phyloP scores from a whole-genome alignment of 805 yeast genomes.

The Kurtzmaniella fragi region DNA sequence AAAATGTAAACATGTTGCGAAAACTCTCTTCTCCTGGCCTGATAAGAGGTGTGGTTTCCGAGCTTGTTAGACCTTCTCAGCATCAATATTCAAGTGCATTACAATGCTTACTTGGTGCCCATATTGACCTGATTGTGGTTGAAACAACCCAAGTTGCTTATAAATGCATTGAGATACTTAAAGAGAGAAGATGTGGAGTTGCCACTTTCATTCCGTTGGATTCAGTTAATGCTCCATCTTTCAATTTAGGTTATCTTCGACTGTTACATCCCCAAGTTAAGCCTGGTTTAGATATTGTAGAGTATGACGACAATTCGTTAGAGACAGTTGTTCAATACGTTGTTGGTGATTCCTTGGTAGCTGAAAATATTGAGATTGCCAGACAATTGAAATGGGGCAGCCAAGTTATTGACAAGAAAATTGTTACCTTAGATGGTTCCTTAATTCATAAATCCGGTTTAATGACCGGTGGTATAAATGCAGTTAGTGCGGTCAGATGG shows the following conservation, averaged over 20 bases:
- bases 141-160: slow-evolving; percentile 65
- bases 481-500: slow-evolving; percentile 38
- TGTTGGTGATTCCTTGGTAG: slow-evolving; percentile 74
- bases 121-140: slow-evolving; percentile 80
- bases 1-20: slow-evolving; percentile 63
- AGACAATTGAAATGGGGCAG: slow-evolving; percentile 61
- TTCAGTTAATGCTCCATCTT: slow-evolving; percentile 51
- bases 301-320: slow-evolving; percentile 54
- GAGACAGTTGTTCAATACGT: slow-evolving; percentile 79
- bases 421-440: slow-evolving; percentile 81
- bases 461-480: slow-evolving; percentile 77
- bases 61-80: slow-evolving; percentile 72
- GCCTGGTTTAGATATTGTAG: slow-evolving; percentile 71
- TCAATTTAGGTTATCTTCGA: slow-evolving; percentile 52
- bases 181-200: slow-evolving; percentile 79
- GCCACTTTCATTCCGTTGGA: slow-evolving; percentile 89
- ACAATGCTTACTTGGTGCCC: slow-evolving; percentile 70
- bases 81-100: slow-evolving; percentile 70
- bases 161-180: slow-evolving; percentile 72
- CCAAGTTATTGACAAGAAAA: slow-evolving; percentile 46
- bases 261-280: slow-evolving; percentile 48
- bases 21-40: slow-evolving; percentile 57
- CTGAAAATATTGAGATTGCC: slow-evolving; percentile 68
- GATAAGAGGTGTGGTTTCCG: slow-evolving; percentile 76
- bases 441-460: slow-evolving; percentile 80